Conservation (phyloP, 169 alveolate genomes). For the Cryptosporidium felis region DNA sequence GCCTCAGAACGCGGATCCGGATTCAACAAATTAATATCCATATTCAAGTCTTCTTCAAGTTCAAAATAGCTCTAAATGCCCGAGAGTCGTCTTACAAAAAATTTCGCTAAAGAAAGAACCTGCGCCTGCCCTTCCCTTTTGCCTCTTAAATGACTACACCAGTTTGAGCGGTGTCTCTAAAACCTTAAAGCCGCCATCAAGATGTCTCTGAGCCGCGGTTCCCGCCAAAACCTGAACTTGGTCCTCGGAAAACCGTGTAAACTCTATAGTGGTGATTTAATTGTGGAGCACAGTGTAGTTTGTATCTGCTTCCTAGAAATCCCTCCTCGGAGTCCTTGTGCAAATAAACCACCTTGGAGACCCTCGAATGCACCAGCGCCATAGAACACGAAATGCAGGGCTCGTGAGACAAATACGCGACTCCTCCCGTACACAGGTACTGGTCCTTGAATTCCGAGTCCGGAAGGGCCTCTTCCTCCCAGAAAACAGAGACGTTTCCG, state of each 20-base stretch:
- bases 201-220: too few species aligned
- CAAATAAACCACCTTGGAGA: slow-evolving; percentile 85
- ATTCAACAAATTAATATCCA: slow-evolving; percentile 95
- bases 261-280: slow-evolving; percentile 84
- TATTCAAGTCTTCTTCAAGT: slow-evolving; percentile 67
- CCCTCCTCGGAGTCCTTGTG: slow-evolving; percentile 78
- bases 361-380: slow-evolving; percentile 94
- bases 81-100: too few species aligned
- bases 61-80: slow-evolving; percentile 36
- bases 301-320: slow-evolving; percentile 79
- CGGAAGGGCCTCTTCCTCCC: neutral
- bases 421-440: slow-evolving; percentile 84
- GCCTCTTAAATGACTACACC: too few species aligned
- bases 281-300: slow-evolving; percentile 78
- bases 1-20: slow-evolving; percentile 94
- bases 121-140: too few species aligned
- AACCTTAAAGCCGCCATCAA: too few species aligned
- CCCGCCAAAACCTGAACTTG: too few species aligned
- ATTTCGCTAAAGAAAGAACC: too few species aligned
- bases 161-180: too few species aligned
- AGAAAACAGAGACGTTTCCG: neutral
- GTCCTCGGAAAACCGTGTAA: slow-evolving; percentile 70
- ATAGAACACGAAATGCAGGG: slow-evolving; percentile 97
- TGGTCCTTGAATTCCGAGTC: slow-evolving; percentile 69
- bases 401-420: slow-evolving; percentile 85